Percentiles rank a stretch among this genome's conserved stretches.
Conservation (phyloP, 495 filamentous ascomycete species). For the Aspergillus heteromorphus region DNA sequence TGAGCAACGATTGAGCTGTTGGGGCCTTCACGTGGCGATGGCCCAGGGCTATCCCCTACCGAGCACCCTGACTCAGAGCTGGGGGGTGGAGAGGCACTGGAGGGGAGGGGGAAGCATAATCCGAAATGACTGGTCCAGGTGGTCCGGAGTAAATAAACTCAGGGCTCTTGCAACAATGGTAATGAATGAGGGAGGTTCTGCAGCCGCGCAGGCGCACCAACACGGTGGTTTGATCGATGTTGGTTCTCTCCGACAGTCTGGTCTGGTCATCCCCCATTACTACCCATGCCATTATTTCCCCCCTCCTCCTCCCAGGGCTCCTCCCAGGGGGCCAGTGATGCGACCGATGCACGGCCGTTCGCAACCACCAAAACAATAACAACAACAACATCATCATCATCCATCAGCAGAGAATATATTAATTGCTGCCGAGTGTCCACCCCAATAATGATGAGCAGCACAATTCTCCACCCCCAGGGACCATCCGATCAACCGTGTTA, state of each 20-base stretch:
- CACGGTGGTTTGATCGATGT: too few species aligned
- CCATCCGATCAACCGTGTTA: constrained; percentile 5
- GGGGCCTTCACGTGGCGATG: constrained; percentile 2
- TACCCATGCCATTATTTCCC: too few species aligned
- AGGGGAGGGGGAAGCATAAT: not conserved
- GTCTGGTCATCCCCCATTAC: too few species aligned
- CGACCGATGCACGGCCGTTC: not conserved
- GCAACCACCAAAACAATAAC: too few species aligned
- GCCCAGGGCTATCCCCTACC: constrained; percentile 7
- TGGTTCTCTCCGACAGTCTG: too few species aligned
- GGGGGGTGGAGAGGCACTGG: not conserved
- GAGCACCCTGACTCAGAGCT: constrained; percentile 1
- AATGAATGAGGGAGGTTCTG: not conserved
- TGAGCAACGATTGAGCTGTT: constrained; percentile 1
- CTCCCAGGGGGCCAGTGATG: not conserved
- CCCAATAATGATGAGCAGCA: not conserved
- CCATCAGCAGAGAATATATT: too few species aligned
- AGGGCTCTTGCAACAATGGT: too few species aligned
- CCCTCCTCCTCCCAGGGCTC: too few species aligned
- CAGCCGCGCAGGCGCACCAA: not conserved
- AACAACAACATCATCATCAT: too few species aligned
- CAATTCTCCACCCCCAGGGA: not conserved
- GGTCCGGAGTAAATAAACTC: not conserved
- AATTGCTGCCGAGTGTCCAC: not conserved
- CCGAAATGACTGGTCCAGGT: not conserved